Conservation (phyloP, 257 asterid genomes). For the Solanum chilense region DNA sequence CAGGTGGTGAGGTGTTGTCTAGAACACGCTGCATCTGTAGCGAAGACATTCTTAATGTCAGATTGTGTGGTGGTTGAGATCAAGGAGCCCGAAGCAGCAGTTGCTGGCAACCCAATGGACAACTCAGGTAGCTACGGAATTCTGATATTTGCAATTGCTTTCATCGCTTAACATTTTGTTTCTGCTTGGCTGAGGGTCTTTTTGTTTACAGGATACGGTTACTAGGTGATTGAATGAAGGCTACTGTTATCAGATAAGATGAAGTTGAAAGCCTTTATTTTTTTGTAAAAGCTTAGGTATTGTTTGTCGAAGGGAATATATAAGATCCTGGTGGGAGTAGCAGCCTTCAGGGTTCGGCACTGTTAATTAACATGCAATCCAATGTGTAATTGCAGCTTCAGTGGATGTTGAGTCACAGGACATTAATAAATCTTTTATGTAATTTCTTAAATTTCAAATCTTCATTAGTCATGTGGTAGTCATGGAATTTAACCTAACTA, state of each 20-base stretch:
- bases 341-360: constrained; percentile 18
- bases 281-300: constrained; percentile 29
- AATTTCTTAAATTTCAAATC: neutral
- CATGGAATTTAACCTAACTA: neutral
- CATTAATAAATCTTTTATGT: neutral
- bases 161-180: neutral
- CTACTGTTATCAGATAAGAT: neutral
- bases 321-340: constrained; percentile 18
- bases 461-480: neutral
- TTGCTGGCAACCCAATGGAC: constrained; percentile 82
- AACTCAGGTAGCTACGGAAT: constrained; percentile 49
- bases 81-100: constrained; percentile 77
- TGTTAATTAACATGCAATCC: neutral
- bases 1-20: constrained; percentile 96
- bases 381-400: neutral
- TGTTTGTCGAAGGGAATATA: neutral
- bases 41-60: constrained; percentile 93
- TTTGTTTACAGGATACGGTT: constrained; percentile 55
- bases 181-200: neutral
- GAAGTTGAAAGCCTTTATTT: neutral
- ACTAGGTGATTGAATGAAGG: constrained; percentile 20
- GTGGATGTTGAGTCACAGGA: neutral
- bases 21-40: constrained; percentile 93
- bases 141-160: neutral
- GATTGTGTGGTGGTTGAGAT: constrained; percentile 97